Evolutionary conservation across 768 basidiomycete species (phyloP), one percentile per base, ranked within the genome.

Genomic region (Mycena alexandri): DNA sequence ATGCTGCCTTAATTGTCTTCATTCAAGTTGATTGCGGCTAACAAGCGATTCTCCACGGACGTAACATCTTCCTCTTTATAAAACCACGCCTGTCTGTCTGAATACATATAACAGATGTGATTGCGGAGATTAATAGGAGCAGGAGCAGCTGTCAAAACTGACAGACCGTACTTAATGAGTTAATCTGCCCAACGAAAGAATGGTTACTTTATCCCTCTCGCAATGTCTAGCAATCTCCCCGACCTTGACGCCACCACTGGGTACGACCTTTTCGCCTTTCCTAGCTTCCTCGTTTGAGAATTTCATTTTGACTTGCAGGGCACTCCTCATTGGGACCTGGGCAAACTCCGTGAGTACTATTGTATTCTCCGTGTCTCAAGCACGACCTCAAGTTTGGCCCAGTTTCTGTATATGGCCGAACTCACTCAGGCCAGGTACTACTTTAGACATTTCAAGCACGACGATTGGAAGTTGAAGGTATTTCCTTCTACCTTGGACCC

Each of bases 401-500:
- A 63, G 61, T 54, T 63, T 54, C 61, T 63, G 33, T 63, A 63
- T 47, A 46, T 46, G 61, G 61, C 61, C 61, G 61, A 63, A 36
- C 51, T 63, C 19, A 24, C 34, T 13, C 41, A 63, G 52, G 61
- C 51, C 52, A 53, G 51, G 42, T 62, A 53, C 52, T 62, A 62
- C 43, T 62, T 62, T 53, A 54, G 25, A 46, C 61, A 62, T 25
- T 62, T 62, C 52, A 62, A 62, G 61, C 50, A 61, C 42, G 60
- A 61, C 50, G 14, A 53, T 53, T 61, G 50, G 60, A 41, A 53
- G 60, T 53, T 61, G 61, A 62, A 62, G 52, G 61, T 54, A 34
- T 54, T 53, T 54, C 51, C 52, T 51, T 51, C 41, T 25, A 14
- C 48, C 60, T 50, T 63, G 61, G 44, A 52, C 38, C 50, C 38